Evolutionary conservation across 352 stramenopile genomes (phyloP), one percentile per base, ranked within the genome.

Genomic region (Globisporangium takayamanum): DNA sequence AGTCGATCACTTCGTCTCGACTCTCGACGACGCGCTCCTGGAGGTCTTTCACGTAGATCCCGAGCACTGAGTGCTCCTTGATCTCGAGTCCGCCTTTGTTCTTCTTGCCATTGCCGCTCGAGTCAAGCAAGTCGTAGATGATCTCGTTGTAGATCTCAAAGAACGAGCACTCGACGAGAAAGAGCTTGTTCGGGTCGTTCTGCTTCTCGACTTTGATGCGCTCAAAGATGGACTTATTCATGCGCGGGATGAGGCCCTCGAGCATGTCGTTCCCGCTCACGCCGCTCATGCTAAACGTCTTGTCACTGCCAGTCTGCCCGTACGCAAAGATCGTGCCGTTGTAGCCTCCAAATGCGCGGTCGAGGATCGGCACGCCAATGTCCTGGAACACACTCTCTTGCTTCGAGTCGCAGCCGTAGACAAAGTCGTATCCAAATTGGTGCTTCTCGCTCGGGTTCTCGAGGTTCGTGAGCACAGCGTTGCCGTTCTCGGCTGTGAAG

Each of bases 61-160:
- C 96, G 22, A 98, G 67, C 41, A 97, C 93, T 0, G 88, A 87
- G 58, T 98, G 90, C 70, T 98, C 90, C 36, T 96, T 96, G 59
- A 98, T 97, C 69, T 97, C 84, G 20, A 98, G 76, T 2, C 88
- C 87, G 37, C 80, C 82, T 63, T 92, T 90, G 64, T 81, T 88
- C 33, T 95, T 92, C 74, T 95, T 96, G 46, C 70, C 60, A 52
- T 91, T 89, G n/a, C 79, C 78, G 33, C 69, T 95, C 11, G 88
- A 84, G 57, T 96, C 79, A 10, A 98, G 76, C 48, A 98, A 70
- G 66, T 98, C 94, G 62, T 95, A 97, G 56, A 98, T 97, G 49
- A 93, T 93, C 69, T 98, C 94, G 59, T 98, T 98, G 75, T 98
- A 98, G 50, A 98, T 98, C 64, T 98, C 94, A 60, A 98, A 93